Evolutionary conservation across 257 asterid genomes (phyloP), one percentile per base, ranked within the genome.

Genomic region (Petrea volubilis): DNA sequence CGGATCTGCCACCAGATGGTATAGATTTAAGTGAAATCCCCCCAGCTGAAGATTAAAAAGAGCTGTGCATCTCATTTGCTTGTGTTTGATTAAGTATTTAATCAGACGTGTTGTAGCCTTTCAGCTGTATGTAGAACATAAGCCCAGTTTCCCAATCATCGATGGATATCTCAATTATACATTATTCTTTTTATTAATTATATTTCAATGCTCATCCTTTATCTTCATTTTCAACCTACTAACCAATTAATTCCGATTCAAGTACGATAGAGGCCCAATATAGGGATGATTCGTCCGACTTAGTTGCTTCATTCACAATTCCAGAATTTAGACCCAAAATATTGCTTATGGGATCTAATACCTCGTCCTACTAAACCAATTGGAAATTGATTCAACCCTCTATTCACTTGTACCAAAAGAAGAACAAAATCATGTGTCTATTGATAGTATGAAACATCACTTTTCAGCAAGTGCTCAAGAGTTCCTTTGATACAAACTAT

Each of bases 1-100:
- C 97, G 11, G 96, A 87, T 72, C 83, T 94, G 68, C 98, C 97
- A 3, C 81, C 77, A 5, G 96, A 91, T 34, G 98, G 97, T 52
- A 77, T 91, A 75, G 97, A 93, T 64, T 82, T 93, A 70, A 87
- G 93, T 68, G 96, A 91, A 61, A 73, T 82, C 6, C 96, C 97
- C 3, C 87, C 83, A 0, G 96, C 90, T 7, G 92, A 84, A 68
- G 96, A 85, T 36, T 87, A 81, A 79, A 64, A 7, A 47, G 25
- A 46, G 18, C 36, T 62, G 50, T 47, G 47, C 38, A 33, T 58
- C 28, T 47, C 57, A 33, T 60, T 36, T 36, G 3, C 34, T 11
- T 9, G 1, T 36, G 36, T 15, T 15, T 34, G 8, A 15, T 34
- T 25, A 29, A 29, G 66, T 46, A 18, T 36, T 34, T 36, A 4